A percentile compares a stretch with the other conserved stretches of the same genome.
Evolutionary conservation across 1,284 basidiomycete species (phyloP).

Genomic region (Tilletia walkeri): DNA sequence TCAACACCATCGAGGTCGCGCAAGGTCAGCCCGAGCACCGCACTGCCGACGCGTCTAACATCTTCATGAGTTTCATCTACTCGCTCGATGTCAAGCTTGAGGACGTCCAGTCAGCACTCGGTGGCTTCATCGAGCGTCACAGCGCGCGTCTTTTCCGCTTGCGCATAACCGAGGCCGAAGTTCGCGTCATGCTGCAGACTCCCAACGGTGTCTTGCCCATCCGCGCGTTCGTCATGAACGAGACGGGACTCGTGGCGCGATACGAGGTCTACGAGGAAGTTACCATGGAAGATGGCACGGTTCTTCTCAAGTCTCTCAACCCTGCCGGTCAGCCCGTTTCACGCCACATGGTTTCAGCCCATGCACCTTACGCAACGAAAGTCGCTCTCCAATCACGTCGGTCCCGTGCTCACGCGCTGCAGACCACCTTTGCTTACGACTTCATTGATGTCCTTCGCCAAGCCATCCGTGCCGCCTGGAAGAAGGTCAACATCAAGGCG

Average conservation of each 20-base stretch:
- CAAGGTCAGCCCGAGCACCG: conserved; percentile 51
- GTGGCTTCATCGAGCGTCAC: conserved; percentile 89
- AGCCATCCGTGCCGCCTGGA: conserved; percentile 89
- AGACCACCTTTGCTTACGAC: conserved; percentile 96
- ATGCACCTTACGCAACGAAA: conserved; percentile 81
- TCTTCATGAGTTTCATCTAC: conserved; percentile 90
- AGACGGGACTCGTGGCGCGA: conserved; percentile 97
- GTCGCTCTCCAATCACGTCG: conserved; percentile 98
- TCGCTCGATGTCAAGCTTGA: conserved; percentile 91
- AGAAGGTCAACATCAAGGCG: conserved; percentile 64
- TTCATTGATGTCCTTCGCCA: conserved; percentile 98
- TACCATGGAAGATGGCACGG: conserved; percentile 86
- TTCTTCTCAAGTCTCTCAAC: conserved; percentile 71
- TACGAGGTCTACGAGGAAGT: conserved; percentile 99
- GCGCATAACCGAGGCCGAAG: conserved; percentile 96
- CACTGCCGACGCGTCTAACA: conserved; percentile 54
- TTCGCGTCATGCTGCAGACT: conserved; percentile 90
- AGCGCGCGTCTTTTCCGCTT: conserved; percentile 97
- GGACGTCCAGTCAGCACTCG: conserved; percentile 89
- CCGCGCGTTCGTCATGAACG: conserved; percentile 96
- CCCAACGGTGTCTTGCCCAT: conserved; percentile 81
- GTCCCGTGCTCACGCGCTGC: conserved; percentile 97
- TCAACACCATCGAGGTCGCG: conserved; percentile 80
- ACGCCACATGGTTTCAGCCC: conserved; percentile 23
- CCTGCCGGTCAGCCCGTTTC: conserved; percentile 37